Conservation (phyloP, 768 basidiomycete species). For the Agaricus sinodeliciosus region DNA sequence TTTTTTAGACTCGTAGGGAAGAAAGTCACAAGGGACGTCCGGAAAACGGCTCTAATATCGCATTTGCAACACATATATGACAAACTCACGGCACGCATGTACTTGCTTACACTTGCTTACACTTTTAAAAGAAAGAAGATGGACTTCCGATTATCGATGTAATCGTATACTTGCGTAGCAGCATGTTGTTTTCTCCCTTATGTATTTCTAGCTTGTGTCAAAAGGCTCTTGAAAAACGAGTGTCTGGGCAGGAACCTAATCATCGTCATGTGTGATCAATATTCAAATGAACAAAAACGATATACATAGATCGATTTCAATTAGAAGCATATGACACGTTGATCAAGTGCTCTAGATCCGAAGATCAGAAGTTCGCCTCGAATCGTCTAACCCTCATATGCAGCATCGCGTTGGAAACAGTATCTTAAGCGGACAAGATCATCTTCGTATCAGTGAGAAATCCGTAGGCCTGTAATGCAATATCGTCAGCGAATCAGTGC, state of each 20-base stretch:
- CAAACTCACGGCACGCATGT: not conserved
- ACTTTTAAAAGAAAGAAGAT: not conserved
- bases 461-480: conserved; percentile 37
- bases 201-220: conserved; percentile 6
- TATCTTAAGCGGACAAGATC: conserved; percentile 16
- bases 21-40: not conserved
- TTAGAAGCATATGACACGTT: too few species aligned
- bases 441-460: conserved; percentile 38
- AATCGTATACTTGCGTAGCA: conserved; percentile 1
- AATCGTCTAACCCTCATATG: too few species aligned
- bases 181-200: not conserved
- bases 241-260: too few species aligned
- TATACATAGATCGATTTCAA: not conserved
- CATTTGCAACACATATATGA: conserved; percentile 1
- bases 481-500: conserved; percentile 6
- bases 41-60: not conserved
- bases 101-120: not conserved
- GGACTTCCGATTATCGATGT: conserved; percentile 2
- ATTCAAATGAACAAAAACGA: too few species aligned
- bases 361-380: not conserved
- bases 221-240: not conserved
- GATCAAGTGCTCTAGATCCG: too few species aligned
- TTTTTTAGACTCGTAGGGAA: conserved; percentile 1
- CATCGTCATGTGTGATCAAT: too few species aligned
- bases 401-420: not conserved